These are phyloP conservation scores for Pholiota conissans DNA, from an alignment of 768 basidiomycete species.

Conservation along the genomic window DNA sequence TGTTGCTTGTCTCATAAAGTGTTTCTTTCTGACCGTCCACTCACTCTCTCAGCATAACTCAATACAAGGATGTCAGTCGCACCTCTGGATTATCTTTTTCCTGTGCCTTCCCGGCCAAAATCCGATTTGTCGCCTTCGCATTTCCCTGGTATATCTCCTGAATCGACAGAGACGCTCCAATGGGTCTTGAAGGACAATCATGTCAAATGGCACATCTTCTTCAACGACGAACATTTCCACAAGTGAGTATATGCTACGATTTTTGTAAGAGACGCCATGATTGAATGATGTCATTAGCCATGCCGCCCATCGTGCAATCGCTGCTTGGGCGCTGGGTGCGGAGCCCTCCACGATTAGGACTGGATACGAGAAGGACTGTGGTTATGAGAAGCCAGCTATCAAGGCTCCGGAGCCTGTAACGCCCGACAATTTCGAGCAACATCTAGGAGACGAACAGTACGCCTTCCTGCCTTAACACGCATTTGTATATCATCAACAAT, in stretches of 20 bases:
- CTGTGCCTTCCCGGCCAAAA: not conserved
- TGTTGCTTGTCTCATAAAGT: not conserved
- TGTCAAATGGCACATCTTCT: conserved; percentile 11
- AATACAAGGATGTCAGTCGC: not conserved
- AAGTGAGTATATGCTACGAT: not conserved
- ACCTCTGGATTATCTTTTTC: not conserved
- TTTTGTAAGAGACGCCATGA: not conserved
- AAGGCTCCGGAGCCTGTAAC: conserved; percentile 9
- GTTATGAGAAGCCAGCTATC: conserved; percentile 5
- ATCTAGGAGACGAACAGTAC: conserved; percentile 11
- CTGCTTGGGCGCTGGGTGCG: conserved; percentile 13
- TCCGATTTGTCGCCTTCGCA: not conserved
- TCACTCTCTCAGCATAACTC: not conserved
- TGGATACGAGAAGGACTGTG: conserved; percentile 3
- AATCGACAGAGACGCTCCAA: conserved; percentile 6
- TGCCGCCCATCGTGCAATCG: conserved; percentile 9
- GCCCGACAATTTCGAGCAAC: not conserved
- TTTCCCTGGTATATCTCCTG: conserved; percentile 9
- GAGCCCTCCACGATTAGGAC: not conserved
- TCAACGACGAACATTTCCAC: conserved; percentile 5
- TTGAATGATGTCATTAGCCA: conserved; percentile 4
- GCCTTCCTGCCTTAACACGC: not conserved
- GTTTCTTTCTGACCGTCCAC: not conserved
- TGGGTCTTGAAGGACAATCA: conserved; percentile 7
- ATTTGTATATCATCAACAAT: not conserved